These are phyloP conservation scores for Hortiboletus flavorubellus DNA, from an alignment of 768 basidiomycete species.

Conservation along the genomic window DNA sequence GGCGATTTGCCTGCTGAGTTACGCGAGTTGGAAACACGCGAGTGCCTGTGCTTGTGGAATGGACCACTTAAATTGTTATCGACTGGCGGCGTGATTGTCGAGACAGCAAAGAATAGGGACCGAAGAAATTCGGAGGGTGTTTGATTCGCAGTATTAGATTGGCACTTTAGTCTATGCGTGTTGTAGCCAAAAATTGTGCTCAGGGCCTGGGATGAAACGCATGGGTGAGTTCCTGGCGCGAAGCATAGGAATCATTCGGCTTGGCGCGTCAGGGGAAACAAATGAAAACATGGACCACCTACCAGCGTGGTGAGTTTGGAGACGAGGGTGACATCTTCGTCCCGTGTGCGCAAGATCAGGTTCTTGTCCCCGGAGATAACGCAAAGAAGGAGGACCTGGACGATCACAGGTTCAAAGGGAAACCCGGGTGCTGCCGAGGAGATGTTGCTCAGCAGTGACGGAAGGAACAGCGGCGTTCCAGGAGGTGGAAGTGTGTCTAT, in stretches of 20 bases:
- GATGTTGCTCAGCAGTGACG: conserved; percentile 46
- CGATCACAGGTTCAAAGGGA: conserved; percentile 58
- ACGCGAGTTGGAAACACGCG: conserved; percentile 20
- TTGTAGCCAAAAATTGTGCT: conserved; percentile 56
- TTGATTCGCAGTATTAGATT: conserved; percentile 17
- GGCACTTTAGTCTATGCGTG: conserved; percentile 55
- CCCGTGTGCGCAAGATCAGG: conserved; percentile 59
- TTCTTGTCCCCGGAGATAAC: conserved; percentile 60
- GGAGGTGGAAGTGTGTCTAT: conserved; percentile 31
- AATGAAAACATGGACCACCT: conserved; percentile 6
- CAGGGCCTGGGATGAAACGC: conserved; percentile 45
- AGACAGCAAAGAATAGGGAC: conserved; percentile 36
- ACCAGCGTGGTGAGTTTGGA: conserved; percentile 59
- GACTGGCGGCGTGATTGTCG: conserved; percentile 14
- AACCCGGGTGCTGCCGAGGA: conserved; percentile 43
- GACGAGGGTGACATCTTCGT: conserved; percentile 62
- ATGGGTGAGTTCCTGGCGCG: background rate
- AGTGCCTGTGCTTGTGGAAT: conserved; percentile 17
- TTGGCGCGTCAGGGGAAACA: background rate
- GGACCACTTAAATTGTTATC: conserved; percentile 11
- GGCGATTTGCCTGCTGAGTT: conserved; percentile 18
- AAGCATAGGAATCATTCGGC: conserved; percentile 6
- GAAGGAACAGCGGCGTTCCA: conserved; percentile 49
- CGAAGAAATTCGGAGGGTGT: conserved; percentile 32
- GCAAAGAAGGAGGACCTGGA: conserved; percentile 65